phyloP scores from a whole-genome alignment of 2,329 filamentous ascomycete genomes.

The Curvularia hawaiiensis region DNA sequence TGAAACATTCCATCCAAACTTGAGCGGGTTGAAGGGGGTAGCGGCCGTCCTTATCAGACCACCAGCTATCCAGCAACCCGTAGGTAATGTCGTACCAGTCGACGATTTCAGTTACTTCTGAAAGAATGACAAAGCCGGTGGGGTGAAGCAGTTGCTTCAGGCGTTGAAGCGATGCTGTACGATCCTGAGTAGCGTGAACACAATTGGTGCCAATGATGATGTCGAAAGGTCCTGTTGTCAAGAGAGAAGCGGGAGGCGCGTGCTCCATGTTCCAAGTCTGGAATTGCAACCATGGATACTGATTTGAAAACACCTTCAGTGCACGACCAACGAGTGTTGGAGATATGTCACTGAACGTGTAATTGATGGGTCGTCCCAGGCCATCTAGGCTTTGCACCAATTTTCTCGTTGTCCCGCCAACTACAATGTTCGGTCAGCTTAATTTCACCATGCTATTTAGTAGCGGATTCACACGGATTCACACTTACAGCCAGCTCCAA shows the following conservation, averaged over 20 bases:
- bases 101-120: slow-evolving; percentile 19
- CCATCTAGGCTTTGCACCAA: slow-evolving; percentile 3
- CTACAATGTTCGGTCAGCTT: neutral
- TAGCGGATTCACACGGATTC: no score
- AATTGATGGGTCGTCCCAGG: slow-evolving; percentile 30
- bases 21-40: slow-evolving; percentile 11
- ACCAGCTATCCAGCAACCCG: slow-evolving; percentile 31
- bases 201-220: slow-evolving; percentile 25
- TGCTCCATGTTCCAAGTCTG: slow-evolving; percentile 32
- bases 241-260: slow-evolving; percentile 1
- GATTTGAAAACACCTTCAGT: slow-evolving; percentile 32
- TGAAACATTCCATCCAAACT: slow-evolving; percentile 10
- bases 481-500: slow-evolving; percentile 2
- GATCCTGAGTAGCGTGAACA: slow-evolving; percentile 25
- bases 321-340: slow-evolving; percentile 38
- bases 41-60: slow-evolving; percentile 16
- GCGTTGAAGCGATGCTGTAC: neutral
- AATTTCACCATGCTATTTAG: neutral
- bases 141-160: slow-evolving; percentile 11
- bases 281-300: slow-evolving; percentile 41
- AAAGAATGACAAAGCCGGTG: slow-evolving; percentile 18
- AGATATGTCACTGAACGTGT: slow-evolving; percentile 50
- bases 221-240: slow-evolving; percentile 8
- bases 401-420: slow-evolving; percentile 1
- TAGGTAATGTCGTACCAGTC: slow-evolving; percentile 26